Percentiles rank a stretch among this genome's conserved stretches.
These are phyloP conservation scores for Physocladia obscura DNA, from an alignment of 192 early-diverging fungal genomes.

Conservation along the genomic window DNA sequence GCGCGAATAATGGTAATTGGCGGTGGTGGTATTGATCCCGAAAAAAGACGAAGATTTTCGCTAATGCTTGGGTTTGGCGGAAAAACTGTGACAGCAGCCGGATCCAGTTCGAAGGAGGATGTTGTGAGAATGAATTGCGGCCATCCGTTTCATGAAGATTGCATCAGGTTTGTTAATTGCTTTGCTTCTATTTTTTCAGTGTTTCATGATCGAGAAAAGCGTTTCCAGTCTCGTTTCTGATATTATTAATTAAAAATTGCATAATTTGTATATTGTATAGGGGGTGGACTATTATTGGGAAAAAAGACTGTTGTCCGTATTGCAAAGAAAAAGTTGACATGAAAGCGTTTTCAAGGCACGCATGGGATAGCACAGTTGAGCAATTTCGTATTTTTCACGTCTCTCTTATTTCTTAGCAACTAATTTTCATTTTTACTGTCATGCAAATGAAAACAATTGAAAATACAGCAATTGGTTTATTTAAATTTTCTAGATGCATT, in stretches of 20 bases:
- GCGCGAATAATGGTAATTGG: too few relatives aligned
- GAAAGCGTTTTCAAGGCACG: conserved; percentile 44
- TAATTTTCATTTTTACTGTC: too few relatives aligned
- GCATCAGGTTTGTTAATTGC: conserved; percentile 27
- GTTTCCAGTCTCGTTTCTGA: neutral
- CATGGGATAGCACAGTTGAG: conserved; percentile 50
- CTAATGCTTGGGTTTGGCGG: too few relatives aligned
- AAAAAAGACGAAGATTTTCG: too few relatives aligned
- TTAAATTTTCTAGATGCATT: conserved; percentile 50
- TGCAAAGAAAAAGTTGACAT: conserved; percentile 61
- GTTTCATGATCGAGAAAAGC: too few relatives aligned
- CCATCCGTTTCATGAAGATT: conserved; percentile 51
- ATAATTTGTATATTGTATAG: too few relatives aligned
- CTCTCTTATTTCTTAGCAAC: neutral
- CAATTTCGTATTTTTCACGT: neutral
- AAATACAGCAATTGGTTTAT: conserved; percentile 35
- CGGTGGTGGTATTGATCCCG: too few relatives aligned
- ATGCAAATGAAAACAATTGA: neutral
- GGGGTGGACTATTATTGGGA: conserved; percentile 56
- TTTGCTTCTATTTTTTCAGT: too few relatives aligned
- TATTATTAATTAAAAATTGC: too few relatives aligned
- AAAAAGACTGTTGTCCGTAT: conserved; percentile 57
- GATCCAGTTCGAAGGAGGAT: neutral
- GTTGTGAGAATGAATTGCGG: conserved; percentile 33
- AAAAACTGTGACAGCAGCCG: conserved; percentile 27